These are phyloP conservation scores for Epichloe uncinata DNA, from an alignment of 2,329 filamentous ascomycete genomes.

Conservation along the genomic window DNA sequence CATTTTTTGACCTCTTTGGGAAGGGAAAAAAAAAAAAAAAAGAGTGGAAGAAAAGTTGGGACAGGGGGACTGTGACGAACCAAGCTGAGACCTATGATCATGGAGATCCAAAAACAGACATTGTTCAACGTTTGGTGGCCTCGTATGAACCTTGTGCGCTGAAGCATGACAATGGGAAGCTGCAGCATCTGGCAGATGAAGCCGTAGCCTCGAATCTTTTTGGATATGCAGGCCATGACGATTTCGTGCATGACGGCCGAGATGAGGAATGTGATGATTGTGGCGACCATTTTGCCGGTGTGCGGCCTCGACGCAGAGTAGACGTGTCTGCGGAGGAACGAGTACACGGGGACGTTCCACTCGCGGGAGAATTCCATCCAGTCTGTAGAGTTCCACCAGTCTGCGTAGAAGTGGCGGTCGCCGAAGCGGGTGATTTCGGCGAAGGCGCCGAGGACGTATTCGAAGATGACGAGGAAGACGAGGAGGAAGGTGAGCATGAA, in stretches of 20 bases:
- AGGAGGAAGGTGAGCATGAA: conserved; percentile 95
- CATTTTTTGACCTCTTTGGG: background rate
- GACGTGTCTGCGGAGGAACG: conserved; percentile 88
- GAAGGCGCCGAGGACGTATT: conserved; percentile 88
- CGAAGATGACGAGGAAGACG: conserved; percentile 96
- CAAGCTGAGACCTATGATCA: conserved; percentile 75
- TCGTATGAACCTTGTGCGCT: conserved; percentile 65
- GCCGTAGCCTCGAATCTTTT: conserved; percentile 89
- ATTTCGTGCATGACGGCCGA: conserved; percentile 84
- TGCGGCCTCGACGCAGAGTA: conserved; percentile 70
- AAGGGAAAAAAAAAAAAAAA: background rate
- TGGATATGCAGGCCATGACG: conserved; percentile 95
- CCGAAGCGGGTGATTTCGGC: conserved; percentile 90
- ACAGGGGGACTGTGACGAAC: conserved; percentile 33
- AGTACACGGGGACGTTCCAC: conserved; percentile 97
- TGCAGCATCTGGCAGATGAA: conserved; percentile 95
- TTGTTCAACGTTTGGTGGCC: conserved; percentile 72
- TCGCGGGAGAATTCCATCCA: conserved; percentile 94
- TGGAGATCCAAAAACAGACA: conserved; percentile 80
- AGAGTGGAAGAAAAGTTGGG: background rate
- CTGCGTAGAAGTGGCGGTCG: conserved; percentile 82
- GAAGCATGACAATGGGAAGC: conserved; percentile 85
- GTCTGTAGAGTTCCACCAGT: conserved; percentile 68
- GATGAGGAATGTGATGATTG: conserved; percentile 82
- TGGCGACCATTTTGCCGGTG: conserved; percentile 65